Conservation (phyloP, 768 basidiomycete genomes). For the Psilocybe sp. region DNA sequence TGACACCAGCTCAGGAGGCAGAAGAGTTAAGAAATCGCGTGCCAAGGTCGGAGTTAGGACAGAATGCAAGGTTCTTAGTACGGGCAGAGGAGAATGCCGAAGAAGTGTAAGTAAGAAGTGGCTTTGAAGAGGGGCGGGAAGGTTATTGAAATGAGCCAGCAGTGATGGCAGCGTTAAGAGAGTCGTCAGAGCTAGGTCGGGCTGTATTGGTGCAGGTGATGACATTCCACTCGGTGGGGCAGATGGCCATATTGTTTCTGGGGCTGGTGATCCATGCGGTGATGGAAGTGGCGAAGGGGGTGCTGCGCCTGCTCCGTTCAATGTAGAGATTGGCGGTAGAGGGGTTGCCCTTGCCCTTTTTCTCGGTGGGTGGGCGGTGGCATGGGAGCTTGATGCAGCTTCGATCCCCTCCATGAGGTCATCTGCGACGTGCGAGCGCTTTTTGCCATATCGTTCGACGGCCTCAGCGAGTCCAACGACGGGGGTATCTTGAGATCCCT, state of each 20-base stretch:
- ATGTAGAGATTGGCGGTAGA: slow-evolving; percentile 57
- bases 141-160: slow-evolving; percentile 72
- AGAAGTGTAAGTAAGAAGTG: slow-evolving; percentile 92
- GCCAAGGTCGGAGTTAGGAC: slow-evolving; percentile 89
- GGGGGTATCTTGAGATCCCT: slow-evolving; percentile 43
- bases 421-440: slow-evolving; percentile 65
- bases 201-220: slow-evolving; percentile 76
- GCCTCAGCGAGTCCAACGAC: slow-evolving; percentile 73
- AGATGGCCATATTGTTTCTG: slow-evolving; percentile 72
- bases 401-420: slow-evolving; percentile 52
- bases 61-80: slow-evolving; percentile 84
- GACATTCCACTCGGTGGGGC: slow-evolving; percentile 78
- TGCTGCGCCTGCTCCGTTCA: slow-evolving; percentile 57
- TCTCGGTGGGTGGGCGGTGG: slow-evolving; percentile 55
- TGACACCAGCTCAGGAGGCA: slow-evolving; percentile 91
- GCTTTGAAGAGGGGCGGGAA: slow-evolving; percentile 84
- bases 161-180: slow-evolving; percentile 85
- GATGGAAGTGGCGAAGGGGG: slow-evolving; percentile 85
- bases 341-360: slow-evolving; percentile 74
- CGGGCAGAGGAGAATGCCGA: slow-evolving; percentile 87
- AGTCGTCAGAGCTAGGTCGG: slow-evolving; percentile 78
- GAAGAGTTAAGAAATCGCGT: slow-evolving; percentile 89
- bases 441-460: slow-evolving; percentile 85
- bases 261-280: slow-evolving; percentile 80
- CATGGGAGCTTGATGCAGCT: slow-evolving; percentile 37